Evolutionary conservation across 495 filamentous ascomycete genomes (phyloP), one percentile per base, ranked within the genome.

Genomic region (Acidomyces sp.): DNA sequence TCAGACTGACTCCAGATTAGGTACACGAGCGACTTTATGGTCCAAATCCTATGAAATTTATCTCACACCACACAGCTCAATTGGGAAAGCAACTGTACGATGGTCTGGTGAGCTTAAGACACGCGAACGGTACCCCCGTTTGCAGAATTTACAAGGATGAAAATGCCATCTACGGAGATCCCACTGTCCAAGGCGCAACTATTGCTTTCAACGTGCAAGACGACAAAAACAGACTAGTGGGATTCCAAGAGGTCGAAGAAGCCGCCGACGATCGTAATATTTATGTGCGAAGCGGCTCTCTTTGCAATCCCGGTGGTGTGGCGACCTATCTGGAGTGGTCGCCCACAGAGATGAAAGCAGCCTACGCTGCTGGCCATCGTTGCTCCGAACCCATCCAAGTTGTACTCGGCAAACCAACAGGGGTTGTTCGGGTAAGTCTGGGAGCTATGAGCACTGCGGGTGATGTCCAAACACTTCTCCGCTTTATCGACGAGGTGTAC

Each of bases 281-380:
- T 38, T 78, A 79, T 48, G 62, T 88, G 10, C 66, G 82, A 30
- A 75, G 75, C 11, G 83, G 83, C 27, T 77, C 75, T 49, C 59
- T 77, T 41, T 80, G 70, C 43, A 78, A 80, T 44, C 66, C 68
- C 0, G 73, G 71, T 7, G 71, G 73, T 4, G 63, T 73, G 29
- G 63, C 63, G 5, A 58, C 53, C 19, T 65, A 56, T 41, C 52
- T 75, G 23, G 52, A 65, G 23, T 44, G 66, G 30, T 51, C 52
- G 6, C 67, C 68, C 0, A 72, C 68, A 64, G 76, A 82, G 53
- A 62, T 82, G 51, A 68, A 72, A 46, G 62, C 69, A 1, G 71
- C 72, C 6, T 73, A 68, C 44, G 72, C 69, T 5, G 67, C 71
- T 6, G 81, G 80, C 1, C 75, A 80, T 57, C 67, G 75, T 24